phyloP scores from a whole-genome alignment of 352 stramenopile genomes.

The Pythium brachiatum region DNA sequence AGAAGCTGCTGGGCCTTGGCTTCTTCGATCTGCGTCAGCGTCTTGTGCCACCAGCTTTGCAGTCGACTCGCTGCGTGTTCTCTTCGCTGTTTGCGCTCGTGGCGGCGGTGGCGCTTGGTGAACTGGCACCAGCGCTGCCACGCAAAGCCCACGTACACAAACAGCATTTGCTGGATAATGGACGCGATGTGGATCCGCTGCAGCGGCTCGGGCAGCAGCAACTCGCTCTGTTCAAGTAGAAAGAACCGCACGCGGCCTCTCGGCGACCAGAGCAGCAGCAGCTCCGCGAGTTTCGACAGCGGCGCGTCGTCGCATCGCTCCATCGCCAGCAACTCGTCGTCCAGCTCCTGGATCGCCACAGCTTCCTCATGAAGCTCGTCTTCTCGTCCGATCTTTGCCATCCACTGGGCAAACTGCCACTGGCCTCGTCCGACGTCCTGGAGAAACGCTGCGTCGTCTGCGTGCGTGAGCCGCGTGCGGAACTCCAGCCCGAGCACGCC shows the following conservation, averaged over 20 bases:
- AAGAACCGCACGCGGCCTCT: slow-evolving; percentile 47
- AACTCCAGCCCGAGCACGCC: slow-evolving; percentile 43
- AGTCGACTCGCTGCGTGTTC: slow-evolving; percentile 28
- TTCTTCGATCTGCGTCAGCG: slow-evolving; percentile 16
- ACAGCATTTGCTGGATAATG: slow-evolving; percentile 62
- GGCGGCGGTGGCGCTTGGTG: slow-evolving; percentile 32
- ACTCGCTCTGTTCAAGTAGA: slow-evolving; percentile 38
- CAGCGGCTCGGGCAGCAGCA: slow-evolving; percentile 43
- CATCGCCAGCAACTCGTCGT: slow-evolving; percentile 10
- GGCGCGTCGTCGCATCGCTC: not conserved
- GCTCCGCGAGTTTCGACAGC: not conserved
- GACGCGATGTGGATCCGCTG: slow-evolving; percentile 34
- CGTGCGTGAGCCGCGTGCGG: slow-evolving; percentile 31
- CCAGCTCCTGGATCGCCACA: slow-evolving; percentile 19
- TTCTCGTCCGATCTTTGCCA: slow-evolving; percentile 38
- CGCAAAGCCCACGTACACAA: slow-evolving; percentile 57
- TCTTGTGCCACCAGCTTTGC: slow-evolving; percentile 42
- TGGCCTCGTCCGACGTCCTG: slow-evolving; percentile 28
- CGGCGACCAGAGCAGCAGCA: slow-evolving; percentile 36
- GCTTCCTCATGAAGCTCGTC: slow-evolving; percentile 50
- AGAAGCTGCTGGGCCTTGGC: not conserved
- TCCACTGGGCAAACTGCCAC: slow-evolving; percentile 49
- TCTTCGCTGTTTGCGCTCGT: slow-evolving; percentile 31
- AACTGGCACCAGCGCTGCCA: slow-evolving; percentile 55
- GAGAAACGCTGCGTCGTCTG: slow-evolving; percentile 45